Conservation (phyloP, 2,329 filamentous ascomycete genomes). For the Penicillium decumbens region DNA sequence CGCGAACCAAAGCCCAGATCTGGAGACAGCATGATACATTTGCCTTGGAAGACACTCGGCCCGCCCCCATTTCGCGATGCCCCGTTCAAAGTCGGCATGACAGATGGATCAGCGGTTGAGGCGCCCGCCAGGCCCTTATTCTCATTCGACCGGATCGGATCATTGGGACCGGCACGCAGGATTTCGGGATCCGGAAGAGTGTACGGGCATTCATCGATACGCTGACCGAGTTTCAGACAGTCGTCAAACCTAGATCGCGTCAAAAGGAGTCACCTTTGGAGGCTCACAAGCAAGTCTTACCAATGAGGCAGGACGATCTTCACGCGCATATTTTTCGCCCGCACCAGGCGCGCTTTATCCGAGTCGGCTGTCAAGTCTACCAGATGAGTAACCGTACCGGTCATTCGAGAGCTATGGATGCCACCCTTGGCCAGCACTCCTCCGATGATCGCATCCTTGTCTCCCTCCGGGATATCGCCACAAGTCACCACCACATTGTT, state of each 20-base stretch:
- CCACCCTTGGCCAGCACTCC: slow-evolving; percentile 87
- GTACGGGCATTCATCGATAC: slow-evolving; percentile 86
- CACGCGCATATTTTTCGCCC: slow-evolving; percentile 62
- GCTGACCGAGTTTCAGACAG: slow-evolving; percentile 85
- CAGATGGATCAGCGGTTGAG: slow-evolving; percentile 50
- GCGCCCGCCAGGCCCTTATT: slow-evolving; percentile 65
- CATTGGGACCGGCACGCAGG: slow-evolving; percentile 56
- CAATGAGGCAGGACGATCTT: slow-evolving; percentile 92
- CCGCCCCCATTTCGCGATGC: slow-evolving; percentile 42
- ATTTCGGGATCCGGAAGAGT: slow-evolving; percentile 80
- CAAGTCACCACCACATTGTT: slow-evolving; percentile 77
- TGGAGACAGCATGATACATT: slow-evolving; percentile 68
- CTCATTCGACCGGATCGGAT: slow-evolving; percentile 53
- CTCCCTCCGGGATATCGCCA: slow-evolving; percentile 75
- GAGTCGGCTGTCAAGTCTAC: slow-evolving; percentile 75
- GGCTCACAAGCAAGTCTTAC: slow-evolving; percentile 43
- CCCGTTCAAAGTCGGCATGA: slow-evolving; percentile 31
- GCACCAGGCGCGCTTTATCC: slow-evolving; percentile 56
- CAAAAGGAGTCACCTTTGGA: neutral
- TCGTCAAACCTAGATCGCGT: slow-evolving; percentile 74
- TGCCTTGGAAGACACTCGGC: slow-evolving; percentile 71
- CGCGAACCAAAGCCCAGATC: slow-evolving; percentile 69
- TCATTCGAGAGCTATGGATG: slow-evolving; percentile 66
- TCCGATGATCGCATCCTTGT: slow-evolving; percentile 88
- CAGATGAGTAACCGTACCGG: slow-evolving; percentile 77